Conservation (phyloP, 139 green algal species). For the Tetradesmus obliquus region DNA sequence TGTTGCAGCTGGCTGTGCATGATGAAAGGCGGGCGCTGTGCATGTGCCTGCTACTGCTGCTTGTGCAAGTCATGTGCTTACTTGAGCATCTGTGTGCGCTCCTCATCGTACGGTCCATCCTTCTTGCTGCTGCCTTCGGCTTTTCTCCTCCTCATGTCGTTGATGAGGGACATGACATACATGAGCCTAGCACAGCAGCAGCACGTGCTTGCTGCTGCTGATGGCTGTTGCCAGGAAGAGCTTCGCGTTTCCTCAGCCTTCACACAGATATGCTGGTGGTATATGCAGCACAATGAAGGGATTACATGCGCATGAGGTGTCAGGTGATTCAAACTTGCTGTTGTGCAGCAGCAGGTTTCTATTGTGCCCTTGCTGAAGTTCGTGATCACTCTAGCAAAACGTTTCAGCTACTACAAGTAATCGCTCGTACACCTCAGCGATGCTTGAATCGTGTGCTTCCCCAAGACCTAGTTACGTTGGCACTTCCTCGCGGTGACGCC, state of each 20-base stretch:
- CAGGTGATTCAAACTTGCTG: no score
- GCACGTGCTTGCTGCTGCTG: not conserved
- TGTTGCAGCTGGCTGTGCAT: not conserved
- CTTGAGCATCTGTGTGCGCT: conserved; percentile 24
- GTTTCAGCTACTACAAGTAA: no score
- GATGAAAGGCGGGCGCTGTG: not conserved
- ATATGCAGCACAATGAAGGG: no score
- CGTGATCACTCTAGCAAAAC: no score
- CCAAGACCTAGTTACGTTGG: not conserved
- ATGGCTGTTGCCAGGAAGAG: not conserved
- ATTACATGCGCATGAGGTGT: no score
- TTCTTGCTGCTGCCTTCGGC: not conserved
- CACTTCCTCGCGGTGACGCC: not conserved
- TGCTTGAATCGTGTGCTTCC: not conserved
- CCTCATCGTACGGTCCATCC: not conserved
- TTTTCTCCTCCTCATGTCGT: conserved; percentile 12
- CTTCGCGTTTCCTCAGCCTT: no score
- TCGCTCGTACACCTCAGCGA: not conserved
- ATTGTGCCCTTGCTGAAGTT: no score
- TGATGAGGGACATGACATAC: not conserved
- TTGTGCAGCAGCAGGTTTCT: no score
- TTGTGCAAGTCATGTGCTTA: not conserved
- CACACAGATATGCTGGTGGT: no score
- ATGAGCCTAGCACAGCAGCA: not conserved
- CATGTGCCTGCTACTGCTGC: not conserved